These are phyloP conservation scores for Erigeron philadelphicus DNA, from an alignment of 140 eudicot genomes.

Conservation along the genomic window DNA sequence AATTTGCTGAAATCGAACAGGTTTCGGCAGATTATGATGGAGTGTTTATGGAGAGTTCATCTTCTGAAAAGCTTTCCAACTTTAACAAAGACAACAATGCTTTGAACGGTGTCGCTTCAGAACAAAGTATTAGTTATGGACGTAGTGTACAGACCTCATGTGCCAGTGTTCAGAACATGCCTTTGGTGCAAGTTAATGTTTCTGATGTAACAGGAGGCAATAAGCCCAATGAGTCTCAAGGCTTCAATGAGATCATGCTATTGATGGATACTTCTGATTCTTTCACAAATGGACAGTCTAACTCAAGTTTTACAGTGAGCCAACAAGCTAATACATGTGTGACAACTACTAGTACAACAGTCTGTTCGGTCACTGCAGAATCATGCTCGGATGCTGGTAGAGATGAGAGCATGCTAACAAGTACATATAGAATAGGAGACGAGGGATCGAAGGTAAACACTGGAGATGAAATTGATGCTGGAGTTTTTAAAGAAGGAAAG, in stretches of 20 bases:
- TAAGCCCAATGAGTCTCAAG: conserved; percentile 22
- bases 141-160: background rate
- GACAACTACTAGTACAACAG: conserved; percentile 20
- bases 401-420: conserved; percentile 27
- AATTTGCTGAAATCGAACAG: background rate
- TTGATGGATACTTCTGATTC: conserved; percentile 13
- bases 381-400: conserved; percentile 18
- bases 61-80: conserved; percentile 16
- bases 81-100: background rate
- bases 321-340: conserved; percentile 21
- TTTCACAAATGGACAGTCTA: conserved; percentile 15
- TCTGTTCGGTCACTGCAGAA: conserved; percentile 20
- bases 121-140: conserved; percentile 15
- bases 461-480: conserved; percentile 21
- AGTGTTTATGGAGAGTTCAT: conserved; percentile 7
- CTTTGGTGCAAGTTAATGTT: conserved; percentile 14
- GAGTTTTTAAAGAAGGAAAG: conserved; percentile 23
- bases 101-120: conserved; percentile 18
- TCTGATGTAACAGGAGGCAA: conserved; percentile 10
- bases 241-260: conserved; percentile 14
- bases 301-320: conserved; percentile 17
- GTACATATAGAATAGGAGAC: conserved; percentile 17
- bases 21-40: conserved; percentile 1
- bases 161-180: conserved; percentile 16
- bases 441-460: conserved; percentile 16